Conservation (phyloP, 306 rosid species). For the Geum urbanum region DNA sequence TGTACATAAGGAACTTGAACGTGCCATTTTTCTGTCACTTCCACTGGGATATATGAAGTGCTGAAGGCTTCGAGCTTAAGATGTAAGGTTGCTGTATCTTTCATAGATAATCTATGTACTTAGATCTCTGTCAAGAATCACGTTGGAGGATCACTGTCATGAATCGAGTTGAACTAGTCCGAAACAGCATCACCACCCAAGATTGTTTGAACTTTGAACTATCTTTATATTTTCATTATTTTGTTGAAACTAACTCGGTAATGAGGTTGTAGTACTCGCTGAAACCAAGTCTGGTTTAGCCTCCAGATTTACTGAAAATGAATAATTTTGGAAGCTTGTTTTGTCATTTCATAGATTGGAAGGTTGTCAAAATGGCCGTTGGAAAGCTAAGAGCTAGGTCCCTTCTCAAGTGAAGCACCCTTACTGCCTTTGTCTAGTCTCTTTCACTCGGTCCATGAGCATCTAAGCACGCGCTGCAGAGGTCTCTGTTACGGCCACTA, state of each 20-base stretch:
- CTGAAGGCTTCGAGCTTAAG: not conserved
- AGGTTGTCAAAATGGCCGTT: conserved; percentile 25
- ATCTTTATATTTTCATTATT: no score
- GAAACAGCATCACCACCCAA: conserved; percentile 1
- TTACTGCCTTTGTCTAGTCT: conserved; percentile 16
- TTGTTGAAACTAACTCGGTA: no score
- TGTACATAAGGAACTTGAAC: not conserved
- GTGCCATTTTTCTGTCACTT: not conserved
- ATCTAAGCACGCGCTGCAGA: conserved; percentile 31
- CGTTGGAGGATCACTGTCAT: not conserved
- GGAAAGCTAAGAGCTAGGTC: not conserved
- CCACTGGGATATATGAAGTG: not conserved
- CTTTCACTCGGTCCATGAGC: conserved; percentile 24
- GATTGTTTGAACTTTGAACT: not conserved
- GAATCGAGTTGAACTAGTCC: not conserved
- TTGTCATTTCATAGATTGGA: conserved; percentile 32
- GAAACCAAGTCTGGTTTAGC: no score
- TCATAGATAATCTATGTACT: not conserved
- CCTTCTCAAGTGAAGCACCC: not conserved
- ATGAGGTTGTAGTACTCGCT: not conserved
- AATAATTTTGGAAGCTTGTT: conserved; percentile 2
- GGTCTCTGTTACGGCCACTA: not conserved
- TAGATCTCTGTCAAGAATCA: no score
- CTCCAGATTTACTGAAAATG: not conserved
- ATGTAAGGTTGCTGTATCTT: not conserved